Evolutionary conservation across 176 grass and related monocot genomes (phyloP).

Genomic region (Elymus sibiricus): DNA sequence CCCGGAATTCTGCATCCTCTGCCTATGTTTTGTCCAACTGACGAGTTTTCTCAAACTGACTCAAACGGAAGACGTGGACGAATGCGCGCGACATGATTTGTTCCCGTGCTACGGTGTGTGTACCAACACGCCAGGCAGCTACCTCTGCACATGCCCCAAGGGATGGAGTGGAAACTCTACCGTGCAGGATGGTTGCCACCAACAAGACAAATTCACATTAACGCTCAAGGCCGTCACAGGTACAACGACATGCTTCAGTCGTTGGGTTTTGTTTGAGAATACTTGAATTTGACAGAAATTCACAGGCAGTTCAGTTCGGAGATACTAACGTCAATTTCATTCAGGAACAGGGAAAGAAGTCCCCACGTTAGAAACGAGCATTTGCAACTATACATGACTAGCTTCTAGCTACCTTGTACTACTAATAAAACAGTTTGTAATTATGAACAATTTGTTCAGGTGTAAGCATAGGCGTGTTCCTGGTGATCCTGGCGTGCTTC

Average conservation of each 20-base stretch:
- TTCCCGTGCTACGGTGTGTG: slow-evolving; percentile 50
- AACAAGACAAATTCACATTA: slow-evolving; percentile 43
- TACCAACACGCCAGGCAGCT: slow-evolving; percentile 19
- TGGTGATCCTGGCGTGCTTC: slow-evolving; percentile 25
- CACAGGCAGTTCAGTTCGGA: not conserved
- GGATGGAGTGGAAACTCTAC: slow-evolving; percentile 33
- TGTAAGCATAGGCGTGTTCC: slow-evolving; percentile 34
- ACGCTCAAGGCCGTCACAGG: slow-evolving; percentile 54
- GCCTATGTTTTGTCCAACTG: not conserved
- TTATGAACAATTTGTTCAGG: slow-evolving; percentile 29
- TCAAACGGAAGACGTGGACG: slow-evolving; percentile 55
- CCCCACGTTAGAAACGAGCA: no score
- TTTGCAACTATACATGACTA: no score
- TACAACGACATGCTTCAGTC: not conserved
- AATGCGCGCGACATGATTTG: slow-evolving; percentile 16
- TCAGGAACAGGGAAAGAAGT: no score
- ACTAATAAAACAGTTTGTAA: not conserved
- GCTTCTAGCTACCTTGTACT: not conserved
- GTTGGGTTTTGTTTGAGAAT: not conserved
- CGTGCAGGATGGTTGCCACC: slow-evolving; percentile 31
- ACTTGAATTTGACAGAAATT: not conserved
- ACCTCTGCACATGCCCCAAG: slow-evolving; percentile 34
- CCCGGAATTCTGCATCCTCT: no score
- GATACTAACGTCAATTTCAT: no score
- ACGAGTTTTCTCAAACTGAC: not conserved